phyloP scores from a whole-genome alignment of 179 eudicot species.

The Silene vulgaris region DNA sequence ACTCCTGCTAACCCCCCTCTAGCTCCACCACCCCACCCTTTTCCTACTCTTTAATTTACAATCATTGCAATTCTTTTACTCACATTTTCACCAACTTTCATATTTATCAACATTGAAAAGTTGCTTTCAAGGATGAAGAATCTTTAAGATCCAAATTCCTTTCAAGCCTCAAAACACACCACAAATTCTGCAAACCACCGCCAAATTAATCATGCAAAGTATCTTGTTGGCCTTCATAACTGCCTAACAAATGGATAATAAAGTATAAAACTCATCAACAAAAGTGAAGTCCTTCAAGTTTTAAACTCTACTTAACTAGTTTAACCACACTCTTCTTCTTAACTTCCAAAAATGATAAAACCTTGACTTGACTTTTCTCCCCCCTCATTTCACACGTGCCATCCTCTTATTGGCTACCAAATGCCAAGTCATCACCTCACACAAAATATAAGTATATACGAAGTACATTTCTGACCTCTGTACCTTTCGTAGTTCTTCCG shows the following conservation, averaged over 20 bases:
- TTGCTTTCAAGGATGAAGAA: too few relatives aligned
- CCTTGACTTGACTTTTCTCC: not conserved
- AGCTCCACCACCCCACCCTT: too few relatives aligned
- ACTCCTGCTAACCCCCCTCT: too few relatives aligned
- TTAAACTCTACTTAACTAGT: not conserved
- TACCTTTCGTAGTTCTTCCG: slow-evolving; percentile 12
- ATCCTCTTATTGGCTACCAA: not conserved
- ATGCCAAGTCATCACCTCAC: not conserved
- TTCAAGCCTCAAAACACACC: too few relatives aligned
- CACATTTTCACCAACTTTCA: too few relatives aligned
- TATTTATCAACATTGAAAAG: too few relatives aligned
- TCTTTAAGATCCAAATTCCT: too few relatives aligned
- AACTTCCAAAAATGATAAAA: not conserved
- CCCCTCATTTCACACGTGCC: not conserved
- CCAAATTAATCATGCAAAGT: too few relatives aligned
- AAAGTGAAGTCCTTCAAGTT: not conserved
- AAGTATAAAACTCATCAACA: not conserved
- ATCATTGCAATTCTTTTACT: too few relatives aligned
- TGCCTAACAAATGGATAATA: slow-evolving; percentile 8
- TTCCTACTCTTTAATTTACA: too few relatives aligned
- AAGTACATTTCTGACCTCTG: not conserved
- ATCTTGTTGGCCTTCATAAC: too few relatives aligned
- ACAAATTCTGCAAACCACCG: too few relatives aligned
- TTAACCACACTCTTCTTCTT: not conserved
- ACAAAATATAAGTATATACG: not conserved